A percentile compares a stretch with the other conserved stretches of the same genome.
phyloP scores from a whole-genome alignment of 2,329 filamentous ascomycete genomes.

The Arachnomyces sp. region DNA sequence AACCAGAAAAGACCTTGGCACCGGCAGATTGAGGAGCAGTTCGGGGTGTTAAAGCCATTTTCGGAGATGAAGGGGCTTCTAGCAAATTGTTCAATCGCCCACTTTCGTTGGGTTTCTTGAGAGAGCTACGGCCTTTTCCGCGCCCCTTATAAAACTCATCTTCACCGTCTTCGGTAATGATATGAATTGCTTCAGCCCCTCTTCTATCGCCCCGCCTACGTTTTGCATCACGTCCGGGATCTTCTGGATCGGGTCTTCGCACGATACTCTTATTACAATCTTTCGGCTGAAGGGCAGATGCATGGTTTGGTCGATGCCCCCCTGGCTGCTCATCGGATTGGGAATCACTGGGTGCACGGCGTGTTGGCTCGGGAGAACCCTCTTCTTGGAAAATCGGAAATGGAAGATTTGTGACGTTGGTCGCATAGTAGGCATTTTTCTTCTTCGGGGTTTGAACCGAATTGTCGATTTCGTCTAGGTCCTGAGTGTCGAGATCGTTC shows the following conservation, averaged over 20 bases:
- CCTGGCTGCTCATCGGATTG: slow-evolving; percentile 1
- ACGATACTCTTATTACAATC: slow-evolving; percentile 20
- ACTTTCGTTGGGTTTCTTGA: too few relatives aligned
- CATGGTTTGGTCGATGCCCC: slow-evolving; percentile 3
- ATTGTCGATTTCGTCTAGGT: slow-evolving; percentile 48
- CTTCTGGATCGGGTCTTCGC: slow-evolving; percentile 7
- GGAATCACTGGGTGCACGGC: slow-evolving; percentile 3
- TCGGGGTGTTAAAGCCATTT: slow-evolving; percentile 11
- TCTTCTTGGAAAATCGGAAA: neutral
- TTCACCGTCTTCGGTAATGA: slow-evolving; percentile 46
- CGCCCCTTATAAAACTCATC: slow-evolving; percentile 9
- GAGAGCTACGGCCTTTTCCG: too few relatives aligned
- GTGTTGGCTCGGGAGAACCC: neutral
- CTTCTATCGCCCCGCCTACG: slow-evolving; percentile 29
- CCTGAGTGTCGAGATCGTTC: slow-evolving; percentile 46
- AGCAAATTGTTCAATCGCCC: too few relatives aligned
- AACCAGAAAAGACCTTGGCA: too few relatives aligned
- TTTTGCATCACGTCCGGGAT: slow-evolving; percentile 17
- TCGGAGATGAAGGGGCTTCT: slow-evolving; percentile 20
- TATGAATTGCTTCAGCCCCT: slow-evolving; percentile 32
- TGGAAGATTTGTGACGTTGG: neutral
- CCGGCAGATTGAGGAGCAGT: slow-evolving; percentile 1
- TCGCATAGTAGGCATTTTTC: slow-evolving; percentile 1
- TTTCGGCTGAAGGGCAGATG: slow-evolving; percentile 19
- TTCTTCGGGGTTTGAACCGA: slow-evolving; percentile 36